A percentile compares a stretch with the other conserved stretches of the same genome.
Evolutionary conservation across 495 filamentous ascomycete genomes (phyloP).

Genomic region (Trichoderma parareesei): DNA sequence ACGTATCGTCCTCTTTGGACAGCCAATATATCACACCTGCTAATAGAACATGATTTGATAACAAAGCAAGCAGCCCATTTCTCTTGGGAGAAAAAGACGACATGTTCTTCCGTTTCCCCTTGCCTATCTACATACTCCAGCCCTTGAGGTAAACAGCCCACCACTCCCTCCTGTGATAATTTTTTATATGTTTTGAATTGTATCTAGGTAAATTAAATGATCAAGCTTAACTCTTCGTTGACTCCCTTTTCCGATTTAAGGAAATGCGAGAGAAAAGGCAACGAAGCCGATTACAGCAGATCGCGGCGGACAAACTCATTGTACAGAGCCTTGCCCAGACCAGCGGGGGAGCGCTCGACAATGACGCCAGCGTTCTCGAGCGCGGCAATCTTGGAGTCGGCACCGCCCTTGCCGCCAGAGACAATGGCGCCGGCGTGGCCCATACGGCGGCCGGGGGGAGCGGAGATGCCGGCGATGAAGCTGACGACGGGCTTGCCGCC

Average conservation of each 20-base stretch:
- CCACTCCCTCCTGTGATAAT: conserved; percentile 3
- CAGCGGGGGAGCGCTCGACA: conserved; percentile 90
- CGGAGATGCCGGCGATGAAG: conserved; percentile 98
- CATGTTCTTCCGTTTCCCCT: conserved; percentile 1
- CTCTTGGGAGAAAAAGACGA: not conserved
- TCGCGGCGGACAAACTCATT: conserved; percentile 94
- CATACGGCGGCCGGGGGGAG: conserved; percentile 93
- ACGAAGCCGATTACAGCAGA: conserved; percentile 56
- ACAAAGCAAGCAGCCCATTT: not conserved
- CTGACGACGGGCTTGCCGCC: conserved; percentile 82
- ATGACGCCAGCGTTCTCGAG: conserved; percentile 89
- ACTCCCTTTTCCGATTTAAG: not conserved
- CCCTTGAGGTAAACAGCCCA: not conserved
- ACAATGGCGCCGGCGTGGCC: conserved; percentile 98
- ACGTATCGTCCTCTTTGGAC: not conserved
- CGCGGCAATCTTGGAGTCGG: conserved; percentile 93
- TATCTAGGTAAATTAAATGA: not conserved
- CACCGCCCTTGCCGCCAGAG: conserved; percentile 91
- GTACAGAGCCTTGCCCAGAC: conserved; percentile 83
- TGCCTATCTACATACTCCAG: conserved; percentile 1
- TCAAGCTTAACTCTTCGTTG: not conserved
- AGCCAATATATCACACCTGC: conserved; percentile 5
- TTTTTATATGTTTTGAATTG: not conserved
- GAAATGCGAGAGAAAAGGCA: not conserved
- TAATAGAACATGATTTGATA: not conserved